Evolutionary conservation across 257 asterid species (phyloP).

Genomic region (Scutellaria barbata): DNA sequence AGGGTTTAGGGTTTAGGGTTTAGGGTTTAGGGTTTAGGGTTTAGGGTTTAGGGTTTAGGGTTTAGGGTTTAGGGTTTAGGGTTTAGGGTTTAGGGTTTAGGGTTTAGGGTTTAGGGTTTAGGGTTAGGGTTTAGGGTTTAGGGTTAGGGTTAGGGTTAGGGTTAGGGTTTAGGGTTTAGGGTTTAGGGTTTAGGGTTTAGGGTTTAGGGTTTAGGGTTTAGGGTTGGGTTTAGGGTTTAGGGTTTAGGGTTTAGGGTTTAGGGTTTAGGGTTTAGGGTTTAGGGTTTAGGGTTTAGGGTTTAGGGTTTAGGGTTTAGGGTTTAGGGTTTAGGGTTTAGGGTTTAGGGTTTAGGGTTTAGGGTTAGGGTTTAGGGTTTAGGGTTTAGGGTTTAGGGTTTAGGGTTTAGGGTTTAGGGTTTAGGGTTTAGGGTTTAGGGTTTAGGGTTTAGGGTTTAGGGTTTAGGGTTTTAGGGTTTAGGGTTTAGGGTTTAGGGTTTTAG

Average conservation of each 20-base stretch:
- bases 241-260: conserved; percentile 36
- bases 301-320: conserved; percentile 43
- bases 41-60: conserved; percentile 38
- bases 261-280: conserved; percentile 42
- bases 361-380: conserved; percentile 33
- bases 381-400: conserved; percentile 10
- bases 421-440: conserved; percentile 36
- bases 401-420: conserved; percentile 33
- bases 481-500: too few species aligned
- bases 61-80: conserved; percentile 42
- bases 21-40: conserved; percentile 35
- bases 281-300: conserved; percentile 41
- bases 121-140: too few species aligned
- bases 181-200: too few species aligned
- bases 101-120: too few species aligned
- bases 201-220: too few species aligned
- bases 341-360: conserved; percentile 42
- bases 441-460: conserved; percentile 39
- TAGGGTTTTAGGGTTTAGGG: conserved; percentile 31
- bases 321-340: conserved; percentile 43
- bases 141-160: too few species aligned
- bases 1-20: conserved; percentile 36
- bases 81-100: conserved; percentile 33
- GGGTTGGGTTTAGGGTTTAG: too few species aligned
- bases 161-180: too few species aligned